Evolutionary conservation across 257 asterid species (phyloP).

Genomic region (Cordia subcordata): DNA sequence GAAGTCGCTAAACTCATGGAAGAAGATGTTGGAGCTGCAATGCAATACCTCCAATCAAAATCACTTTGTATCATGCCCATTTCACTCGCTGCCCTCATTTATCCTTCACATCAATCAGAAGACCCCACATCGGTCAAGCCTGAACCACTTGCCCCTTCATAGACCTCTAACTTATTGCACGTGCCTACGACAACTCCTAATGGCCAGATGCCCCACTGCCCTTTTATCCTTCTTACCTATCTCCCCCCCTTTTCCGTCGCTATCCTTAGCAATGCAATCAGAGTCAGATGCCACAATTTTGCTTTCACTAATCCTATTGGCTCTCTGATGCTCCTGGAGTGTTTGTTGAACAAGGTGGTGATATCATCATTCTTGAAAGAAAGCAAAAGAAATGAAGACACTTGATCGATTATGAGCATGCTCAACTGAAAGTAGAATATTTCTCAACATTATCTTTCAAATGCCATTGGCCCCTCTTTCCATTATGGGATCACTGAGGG

Average conservation of each 20-base stretch:
- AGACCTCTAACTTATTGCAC: constrained; percentile 23
- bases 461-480: constrained; percentile 4
- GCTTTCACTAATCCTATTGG: constrained; percentile 22
- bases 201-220: constrained; percentile 10
- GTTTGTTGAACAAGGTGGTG: constrained; percentile 17
- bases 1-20: constrained; percentile 89
- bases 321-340: not conserved
- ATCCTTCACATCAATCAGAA: constrained; percentile 49
- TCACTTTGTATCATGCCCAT: constrained; percentile 92
- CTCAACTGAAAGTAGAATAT: constrained; percentile 23
- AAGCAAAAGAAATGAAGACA: not conserved
- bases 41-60: constrained; percentile 84
- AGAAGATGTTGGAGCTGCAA: constrained; percentile 81
- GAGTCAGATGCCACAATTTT: constrained; percentile 36
- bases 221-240: constrained; percentile 20
- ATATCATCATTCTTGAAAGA: constrained; percentile 22
- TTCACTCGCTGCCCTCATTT: constrained; percentile 82
- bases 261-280: constrained; percentile 30
- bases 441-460: constrained; percentile 15
- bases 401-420: not conserved
- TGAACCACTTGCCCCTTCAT: constrained; percentile 63
- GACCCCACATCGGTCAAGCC: constrained; percentile 53
- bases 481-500: constrained; percentile 42
- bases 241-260: constrained; percentile 14
- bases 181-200: constrained; percentile 41